A percentile compares a stretch with the other conserved stretches of the same genome.
phyloP scores from a whole-genome alignment of 345 rosid genomes.

The Reutealis trisperma region DNA sequence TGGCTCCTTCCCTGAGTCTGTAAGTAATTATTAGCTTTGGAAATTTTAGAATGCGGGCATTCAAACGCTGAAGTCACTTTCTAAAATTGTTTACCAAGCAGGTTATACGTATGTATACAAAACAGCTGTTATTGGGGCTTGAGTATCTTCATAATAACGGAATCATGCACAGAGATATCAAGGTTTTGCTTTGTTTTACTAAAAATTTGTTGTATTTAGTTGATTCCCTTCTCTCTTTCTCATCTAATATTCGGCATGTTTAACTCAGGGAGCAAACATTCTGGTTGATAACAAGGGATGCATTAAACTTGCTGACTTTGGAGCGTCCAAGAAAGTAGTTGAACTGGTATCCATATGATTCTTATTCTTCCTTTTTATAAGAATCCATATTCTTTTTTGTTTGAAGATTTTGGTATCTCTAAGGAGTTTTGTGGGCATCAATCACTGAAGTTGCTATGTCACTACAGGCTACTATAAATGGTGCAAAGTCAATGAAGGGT shows the following conservation, averaged over 20 bases:
- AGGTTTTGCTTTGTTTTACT: constrained; percentile 17
- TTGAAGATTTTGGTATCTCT: not conserved
- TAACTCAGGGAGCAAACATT: constrained; percentile 34
- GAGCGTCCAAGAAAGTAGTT: constrained; percentile 42
- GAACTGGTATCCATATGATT: constrained; percentile 25
- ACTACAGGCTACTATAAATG: constrained; percentile 35
- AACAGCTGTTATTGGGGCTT: constrained; percentile 32
- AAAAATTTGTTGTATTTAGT: not conserved
- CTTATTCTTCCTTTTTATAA: no score
- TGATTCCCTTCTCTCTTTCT: not conserved
- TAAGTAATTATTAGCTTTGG: constrained; percentile 29
- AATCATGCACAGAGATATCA: constrained; percentile 39
- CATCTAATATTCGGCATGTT: constrained; percentile 16
- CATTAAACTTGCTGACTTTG: constrained; percentile 41
- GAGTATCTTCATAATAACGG: constrained; percentile 37
- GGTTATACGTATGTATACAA: constrained; percentile 39
- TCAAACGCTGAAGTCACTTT: not conserved
- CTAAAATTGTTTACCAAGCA: constrained; percentile 20
- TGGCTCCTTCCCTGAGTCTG: constrained; percentile 39
- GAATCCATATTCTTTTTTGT: not conserved
- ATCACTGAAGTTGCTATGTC: constrained; percentile 1
- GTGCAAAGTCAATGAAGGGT: constrained; percentile 44
- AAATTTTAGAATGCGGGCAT: constrained; percentile 3
- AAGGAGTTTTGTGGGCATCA: not conserved
- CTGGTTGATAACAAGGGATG: constrained; percentile 42